Percentiles rank a stretch among this genome's conserved stretches.
These are phyloP conservation scores for Avena atlantica DNA, from an alignment of 176 grass and related monocot species.

Conservation along the genomic window DNA sequence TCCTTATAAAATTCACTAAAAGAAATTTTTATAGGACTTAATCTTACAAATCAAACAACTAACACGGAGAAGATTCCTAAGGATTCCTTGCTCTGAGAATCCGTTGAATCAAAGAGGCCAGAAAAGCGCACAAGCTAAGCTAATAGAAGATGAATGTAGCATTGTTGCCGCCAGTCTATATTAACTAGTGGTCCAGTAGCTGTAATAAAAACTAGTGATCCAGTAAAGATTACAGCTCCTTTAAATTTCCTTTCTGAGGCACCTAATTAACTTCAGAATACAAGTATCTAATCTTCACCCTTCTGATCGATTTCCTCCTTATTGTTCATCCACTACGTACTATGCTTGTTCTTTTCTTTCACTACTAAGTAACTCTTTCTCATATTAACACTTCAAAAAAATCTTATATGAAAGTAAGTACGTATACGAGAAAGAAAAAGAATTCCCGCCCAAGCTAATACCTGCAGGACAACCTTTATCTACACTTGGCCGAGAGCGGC, in stretches of 20 bases:
- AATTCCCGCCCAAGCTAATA: constrained; percentile 41
- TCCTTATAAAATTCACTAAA: too few relatives aligned
- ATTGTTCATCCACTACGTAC: constrained; percentile 30
- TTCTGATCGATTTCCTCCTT: constrained; percentile 4
- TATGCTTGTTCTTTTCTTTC: constrained; percentile 38
- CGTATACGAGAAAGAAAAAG: constrained; percentile 63
- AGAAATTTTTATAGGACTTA: too few relatives aligned
- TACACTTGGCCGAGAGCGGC: constrained; percentile 40
- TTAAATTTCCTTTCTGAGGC: constrained; percentile 20
- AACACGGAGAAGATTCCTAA: too few relatives aligned
- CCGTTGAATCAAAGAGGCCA: too few relatives aligned
- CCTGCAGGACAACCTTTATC: constrained; percentile 29
- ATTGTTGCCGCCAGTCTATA: too few relatives aligned
- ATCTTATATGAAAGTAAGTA: constrained; percentile 39
- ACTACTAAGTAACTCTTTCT: constrained; percentile 53
- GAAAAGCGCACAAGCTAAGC: too few relatives aligned
- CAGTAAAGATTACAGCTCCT: constrained; percentile 43
- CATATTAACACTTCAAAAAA: constrained; percentile 63
- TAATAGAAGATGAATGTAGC: too few relatives aligned
- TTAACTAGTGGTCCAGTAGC: too few relatives aligned
- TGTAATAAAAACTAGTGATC: constrained; percentile 2
- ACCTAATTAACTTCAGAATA: constrained; percentile 41
- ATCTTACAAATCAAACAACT: too few relatives aligned
- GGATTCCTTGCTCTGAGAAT: too few relatives aligned
- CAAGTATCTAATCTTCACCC: constrained; percentile 42